phyloP scores from a whole-genome alignment of 1,284 basidiomycete genomes.

The Heliocybe sulcata region DNA sequence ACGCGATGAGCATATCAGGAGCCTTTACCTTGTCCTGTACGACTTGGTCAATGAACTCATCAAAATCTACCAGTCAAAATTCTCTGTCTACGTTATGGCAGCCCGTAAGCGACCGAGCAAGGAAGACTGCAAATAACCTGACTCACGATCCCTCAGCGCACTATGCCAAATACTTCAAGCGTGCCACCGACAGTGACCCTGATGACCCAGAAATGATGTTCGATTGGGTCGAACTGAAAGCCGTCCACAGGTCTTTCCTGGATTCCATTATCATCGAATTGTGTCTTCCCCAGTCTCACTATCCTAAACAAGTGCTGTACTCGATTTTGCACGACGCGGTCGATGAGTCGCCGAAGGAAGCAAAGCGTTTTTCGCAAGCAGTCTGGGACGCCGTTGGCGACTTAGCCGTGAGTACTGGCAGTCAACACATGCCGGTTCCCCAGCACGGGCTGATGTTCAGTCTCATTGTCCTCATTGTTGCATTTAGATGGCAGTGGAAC shows the following conservation, averaged over 20 bases:
- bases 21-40: constrained; percentile 54
- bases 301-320: constrained; percentile 56
- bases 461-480: constrained; percentile 1
- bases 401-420: constrained; percentile 45
- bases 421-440: neutral
- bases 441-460: neutral
- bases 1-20: constrained; percentile 39
- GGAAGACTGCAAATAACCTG: neutral
- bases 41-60: constrained; percentile 54
- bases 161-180: constrained; percentile 61
- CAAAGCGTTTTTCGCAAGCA: constrained; percentile 64
- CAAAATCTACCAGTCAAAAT: constrained; percentile 49
- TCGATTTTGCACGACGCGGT: constrained; percentile 61
- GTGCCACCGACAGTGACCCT: constrained; percentile 25
- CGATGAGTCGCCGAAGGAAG: constrained; percentile 61
- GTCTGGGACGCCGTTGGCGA: constrained; percentile 76
- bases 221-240: constrained; percentile 50
- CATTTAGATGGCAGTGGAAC: constrained; percentile 49
- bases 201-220: constrained; percentile 46
- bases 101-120: constrained; percentile 38
- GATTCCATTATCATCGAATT: constrained; percentile 76
- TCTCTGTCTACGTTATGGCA: constrained; percentile 57
- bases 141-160: constrained; percentile 38
- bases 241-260: constrained; percentile 63
- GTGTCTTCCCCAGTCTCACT: constrained; percentile 58